Base-by-base conservation (phyloP, 1,284 basidiomycete genomes). In the Volvariella surrecta region DNA sequence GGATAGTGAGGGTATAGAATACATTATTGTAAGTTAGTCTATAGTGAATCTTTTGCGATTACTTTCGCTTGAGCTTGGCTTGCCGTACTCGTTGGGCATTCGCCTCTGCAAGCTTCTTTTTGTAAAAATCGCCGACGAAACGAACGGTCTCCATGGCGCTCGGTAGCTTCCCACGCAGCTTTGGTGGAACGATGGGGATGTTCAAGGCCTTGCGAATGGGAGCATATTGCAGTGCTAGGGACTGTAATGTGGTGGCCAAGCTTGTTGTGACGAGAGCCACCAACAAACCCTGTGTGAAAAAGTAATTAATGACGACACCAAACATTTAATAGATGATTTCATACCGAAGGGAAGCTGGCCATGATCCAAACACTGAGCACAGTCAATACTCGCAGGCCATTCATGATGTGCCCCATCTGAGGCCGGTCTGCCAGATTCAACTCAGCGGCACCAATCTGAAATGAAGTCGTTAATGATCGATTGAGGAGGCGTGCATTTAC, bases 371-470 rank as follows among this genome's bases (percentile, higher is more conserved):
- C 61, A 21, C 76, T 68, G 17, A 70, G 51, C 30, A 87, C 52
- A 9, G 82, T 76, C 16, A 83, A 54, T 8, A 82, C 56, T 2
- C 85, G 74, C 56, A 95, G 72, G 40, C 69, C 60, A 56, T 92
- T 90, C 70, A 86, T 78, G 44, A 85, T 61, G 60, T 89, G 85
- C 17, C 72, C 76, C 57, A 79, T 74, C 22, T 67, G 58, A 7
- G 72, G 71, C 45, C 73, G 60, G 48, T 74, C 63, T 52, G 70
- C 59, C 50, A 71, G 58, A 50, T 76, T 74, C 51, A 82, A 63
- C 59, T 88, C 83, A 48, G 60, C 64, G 49, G 73, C 70, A 48
- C 74, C 72, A 32, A 79, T 49, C 76, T 84, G 31, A 21, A 13
- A 28, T 7, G 41, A 18, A n/a, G n/a, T n/a, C n/a, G n/a, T 43